Evolutionary conservation across 192 early-diverging fungal species (phyloP), one percentile per base, ranked within the genome.

Genomic region (Coemansia sp.): DNA sequence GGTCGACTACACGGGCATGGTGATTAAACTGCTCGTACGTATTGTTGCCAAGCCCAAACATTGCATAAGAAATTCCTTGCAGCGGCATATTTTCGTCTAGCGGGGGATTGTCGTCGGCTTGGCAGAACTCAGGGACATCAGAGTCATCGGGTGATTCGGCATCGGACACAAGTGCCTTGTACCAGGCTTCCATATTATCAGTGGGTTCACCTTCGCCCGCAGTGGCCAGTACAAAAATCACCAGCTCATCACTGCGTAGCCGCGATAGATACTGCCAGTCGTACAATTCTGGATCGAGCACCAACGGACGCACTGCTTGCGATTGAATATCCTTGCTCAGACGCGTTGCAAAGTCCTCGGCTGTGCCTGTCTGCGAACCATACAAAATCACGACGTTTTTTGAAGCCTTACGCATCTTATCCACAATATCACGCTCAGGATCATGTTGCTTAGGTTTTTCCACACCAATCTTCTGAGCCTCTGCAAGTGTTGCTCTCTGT

Each of bases 281-380:
- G 71, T 93, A 97, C 54, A 93, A 89, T 74, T 99, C 97, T 57
- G 90, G 80, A 67, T 99, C 96, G 53, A 88, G 85, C 23, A 92
- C 88, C 81, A 95, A 86, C 19, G 89, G 85, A 31, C 80, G 86
- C 31, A 99, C 78, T 9, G 86, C 84, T 33, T 87, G 88, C 51
- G 80, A 82, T 53, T 76, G 74, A 27, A 76, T 74, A 65, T 97
- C 95, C 64, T 95, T 95, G 66, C 89, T 91, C 58, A 96, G 71
- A 51, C 95, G 93, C 27, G 86, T 85, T 54, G 97, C 95, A 82
- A 97, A 94, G 70, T 99, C 97, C 82, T 99, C 97, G 52, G 95
- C 97, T 7, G 97, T 99, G 61, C 97, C 97, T 7, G 97, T 99
- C 84, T 99, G 97, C 22, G 95, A 96, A 54, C 97, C 97, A 69